phyloP scores from a whole-genome alignment of 495 filamentous ascomycete genomes.

The Penicillium pulvis region DNA sequence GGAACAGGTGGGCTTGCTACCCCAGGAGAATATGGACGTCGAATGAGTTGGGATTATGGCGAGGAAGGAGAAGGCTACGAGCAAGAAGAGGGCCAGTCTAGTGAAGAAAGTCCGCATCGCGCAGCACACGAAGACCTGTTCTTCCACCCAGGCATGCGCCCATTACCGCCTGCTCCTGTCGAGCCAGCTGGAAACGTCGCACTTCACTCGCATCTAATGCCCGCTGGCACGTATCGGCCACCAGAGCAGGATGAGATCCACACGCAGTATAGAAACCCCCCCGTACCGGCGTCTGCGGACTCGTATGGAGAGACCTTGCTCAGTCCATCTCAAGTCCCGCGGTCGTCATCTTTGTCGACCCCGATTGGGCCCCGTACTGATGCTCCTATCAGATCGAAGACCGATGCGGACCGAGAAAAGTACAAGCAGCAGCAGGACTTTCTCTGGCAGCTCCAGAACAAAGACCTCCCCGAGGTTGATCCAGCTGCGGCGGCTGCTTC shows the following conservation, averaged over 20 bases:
- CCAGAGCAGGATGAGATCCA: conserved; percentile 39
- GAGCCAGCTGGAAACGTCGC: conserved; percentile 44
- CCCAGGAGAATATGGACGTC: conserved; percentile 62
- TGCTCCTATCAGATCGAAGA: conserved; percentile 87
- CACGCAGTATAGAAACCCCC: conserved; percentile 46
- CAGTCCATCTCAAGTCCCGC: conserved; percentile 63
- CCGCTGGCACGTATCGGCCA: conserved; percentile 57
- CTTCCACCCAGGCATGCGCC: conserved; percentile 84
- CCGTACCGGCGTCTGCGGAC: conserved; percentile 47
- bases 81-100: conserved; percentile 55
- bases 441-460: conserved; percentile 52
- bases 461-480: conserved; percentile 44
- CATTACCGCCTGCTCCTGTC: conserved; percentile 78
- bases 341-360: conserved; percentile 82
- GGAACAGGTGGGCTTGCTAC: conserved; percentile 84
- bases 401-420: conserved; percentile 75
- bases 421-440: conserved; percentile 61
- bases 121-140: conserved; percentile 88
- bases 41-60: conserved; percentile 91
- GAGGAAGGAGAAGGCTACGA: conserved; percentile 65
- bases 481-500: conserved; percentile 45
- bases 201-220: conserved; percentile 52
- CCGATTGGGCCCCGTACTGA: conserved; percentile 77
- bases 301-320: conserved; percentile 47
- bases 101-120: conserved; percentile 53